phyloP scores from a whole-genome alignment of 2,329 filamentous ascomycete species.

The Dactylonectria macrodidyma region DNA sequence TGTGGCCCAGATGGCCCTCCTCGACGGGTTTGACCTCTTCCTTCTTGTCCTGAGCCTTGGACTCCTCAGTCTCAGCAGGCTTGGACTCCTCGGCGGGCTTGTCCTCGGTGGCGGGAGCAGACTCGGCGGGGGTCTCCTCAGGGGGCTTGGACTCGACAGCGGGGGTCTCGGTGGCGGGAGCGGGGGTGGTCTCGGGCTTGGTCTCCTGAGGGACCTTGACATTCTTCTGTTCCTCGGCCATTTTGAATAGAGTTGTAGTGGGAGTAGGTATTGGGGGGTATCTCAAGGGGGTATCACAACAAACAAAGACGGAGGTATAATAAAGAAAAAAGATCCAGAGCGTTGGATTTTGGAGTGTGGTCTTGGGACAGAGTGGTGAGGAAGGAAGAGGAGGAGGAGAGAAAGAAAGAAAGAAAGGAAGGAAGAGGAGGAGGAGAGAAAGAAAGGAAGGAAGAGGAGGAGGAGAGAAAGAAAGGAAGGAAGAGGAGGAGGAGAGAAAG shows the following conservation, averaged over 20 bases:
- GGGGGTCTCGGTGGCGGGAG: constrained; percentile 52
- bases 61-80: constrained; percentile 58
- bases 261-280: not conserved
- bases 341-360: too few relatives aligned
- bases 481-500: too few relatives aligned
- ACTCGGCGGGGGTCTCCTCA: constrained; percentile 55
- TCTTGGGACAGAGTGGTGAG: too few relatives aligned
- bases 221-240: constrained; percentile 83
- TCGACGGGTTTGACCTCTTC: constrained; percentile 78
- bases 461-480: too few relatives aligned
- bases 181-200: constrained; percentile 57
- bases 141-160: constrained; percentile 54
- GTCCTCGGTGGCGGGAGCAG: constrained; percentile 56
- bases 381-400: not conserved
- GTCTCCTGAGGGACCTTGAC: constrained; percentile 71
- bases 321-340: too few relatives aligned
- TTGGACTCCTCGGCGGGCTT: constrained; percentile 61
- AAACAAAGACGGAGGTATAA: too few relatives aligned
- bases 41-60: constrained; percentile 60
- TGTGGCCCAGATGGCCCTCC: constrained; percentile 90
- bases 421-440: too few relatives aligned
- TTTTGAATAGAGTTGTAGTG: constrained; percentile 59
- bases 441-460: too few relatives aligned
- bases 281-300: not conserved
- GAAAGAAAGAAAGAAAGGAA: too few relatives aligned